Evolutionary conservation across 2,329 filamentous ascomycete species (phyloP).

Genomic region (Neofusicoccum cordaticola): DNA sequence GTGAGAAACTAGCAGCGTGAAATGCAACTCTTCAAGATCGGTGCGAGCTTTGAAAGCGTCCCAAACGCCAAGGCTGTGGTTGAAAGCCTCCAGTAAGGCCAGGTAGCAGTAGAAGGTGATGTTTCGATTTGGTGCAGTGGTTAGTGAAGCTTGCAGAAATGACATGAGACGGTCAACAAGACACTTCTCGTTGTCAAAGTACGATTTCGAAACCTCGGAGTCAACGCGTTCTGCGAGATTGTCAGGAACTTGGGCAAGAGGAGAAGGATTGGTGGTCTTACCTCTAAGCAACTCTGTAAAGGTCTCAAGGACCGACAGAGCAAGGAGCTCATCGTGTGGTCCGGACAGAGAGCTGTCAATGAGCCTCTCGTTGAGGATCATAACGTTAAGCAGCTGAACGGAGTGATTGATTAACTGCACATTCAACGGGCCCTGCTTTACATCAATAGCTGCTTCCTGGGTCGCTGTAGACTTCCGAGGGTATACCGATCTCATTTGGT

Average conservation of each 20-base stretch:
- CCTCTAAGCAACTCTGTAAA: slow-evolving; percentile 36
- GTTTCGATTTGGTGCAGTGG: slow-evolving; percentile 20
- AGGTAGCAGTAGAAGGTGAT: slow-evolving; percentile 25
- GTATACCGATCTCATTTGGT: slow-evolving; percentile 32
- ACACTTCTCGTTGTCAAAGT: slow-evolving; percentile 30
- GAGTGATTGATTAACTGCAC: slow-evolving; percentile 32
- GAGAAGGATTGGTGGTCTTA: slow-evolving; percentile 16
- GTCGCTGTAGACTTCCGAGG: neutral
- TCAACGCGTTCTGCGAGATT: slow-evolving; percentile 30
- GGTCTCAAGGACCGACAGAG: slow-evolving; percentile 28
- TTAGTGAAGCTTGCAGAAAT: slow-evolving; percentile 21
- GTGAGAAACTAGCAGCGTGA: slow-evolving; percentile 30
- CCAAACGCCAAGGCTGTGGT: slow-evolving; percentile 35
- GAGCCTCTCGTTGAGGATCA: slow-evolving; percentile 29
- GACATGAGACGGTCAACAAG: slow-evolving; percentile 33
- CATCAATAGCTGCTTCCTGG: neutral
- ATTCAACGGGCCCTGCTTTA: slow-evolving; percentile 28
- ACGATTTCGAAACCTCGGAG: slow-evolving; percentile 29
- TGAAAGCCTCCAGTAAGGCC: slow-evolving; percentile 34
- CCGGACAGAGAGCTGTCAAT: slow-evolving; percentile 24
- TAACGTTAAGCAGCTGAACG: slow-evolving; percentile 30
- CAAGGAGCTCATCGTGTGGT: slow-evolving; percentile 27
- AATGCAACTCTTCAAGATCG: slow-evolving; percentile 28
- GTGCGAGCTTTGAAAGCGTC: slow-evolving; percentile 28
- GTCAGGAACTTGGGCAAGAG: neutral